Evolutionary conservation across 257 asterid species (phyloP).

Genomic region (Catharanthus roseus): DNA sequence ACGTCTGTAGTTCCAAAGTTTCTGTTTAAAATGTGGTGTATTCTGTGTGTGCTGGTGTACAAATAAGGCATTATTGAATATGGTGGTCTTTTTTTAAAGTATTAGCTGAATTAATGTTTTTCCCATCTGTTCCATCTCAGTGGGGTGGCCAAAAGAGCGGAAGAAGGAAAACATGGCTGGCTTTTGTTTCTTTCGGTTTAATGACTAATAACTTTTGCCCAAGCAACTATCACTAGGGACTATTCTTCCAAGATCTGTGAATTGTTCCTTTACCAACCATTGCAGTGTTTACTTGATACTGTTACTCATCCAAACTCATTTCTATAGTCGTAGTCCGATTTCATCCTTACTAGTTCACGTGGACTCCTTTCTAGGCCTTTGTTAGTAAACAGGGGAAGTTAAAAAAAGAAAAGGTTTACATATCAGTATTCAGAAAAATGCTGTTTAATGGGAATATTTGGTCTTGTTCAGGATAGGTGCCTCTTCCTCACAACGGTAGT

Average conservation of each 20-base stretch:
- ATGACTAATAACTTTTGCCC: neutral
- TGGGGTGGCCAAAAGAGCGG: neutral
- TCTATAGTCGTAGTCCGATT: neutral
- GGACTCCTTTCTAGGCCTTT: neutral
- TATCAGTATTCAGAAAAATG: neutral
- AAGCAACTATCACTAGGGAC: neutral
- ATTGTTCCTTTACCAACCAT: too few relatives aligned
- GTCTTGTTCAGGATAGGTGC: neutral
- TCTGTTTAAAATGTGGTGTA: conserved; percentile 8
- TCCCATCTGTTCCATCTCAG: neutral
- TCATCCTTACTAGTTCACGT: neutral
- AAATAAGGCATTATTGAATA: neutral
- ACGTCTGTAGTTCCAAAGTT: conserved; percentile 19
- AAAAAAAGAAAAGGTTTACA: neutral
- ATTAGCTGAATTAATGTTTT: neutral
- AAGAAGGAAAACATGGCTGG: neutral
- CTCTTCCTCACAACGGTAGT: neutral
- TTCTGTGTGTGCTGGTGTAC: neutral
- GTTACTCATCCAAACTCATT: neutral
- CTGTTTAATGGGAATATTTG: neutral
- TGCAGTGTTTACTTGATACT: too few relatives aligned
- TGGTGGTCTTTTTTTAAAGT: neutral
- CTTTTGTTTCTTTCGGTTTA: neutral
- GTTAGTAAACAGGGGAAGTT: neutral
- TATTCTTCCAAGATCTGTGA: too few relatives aligned